Conservation (phyloP, 176 grass and related monocot genomes). For the Lolium multiflorum region DNA sequence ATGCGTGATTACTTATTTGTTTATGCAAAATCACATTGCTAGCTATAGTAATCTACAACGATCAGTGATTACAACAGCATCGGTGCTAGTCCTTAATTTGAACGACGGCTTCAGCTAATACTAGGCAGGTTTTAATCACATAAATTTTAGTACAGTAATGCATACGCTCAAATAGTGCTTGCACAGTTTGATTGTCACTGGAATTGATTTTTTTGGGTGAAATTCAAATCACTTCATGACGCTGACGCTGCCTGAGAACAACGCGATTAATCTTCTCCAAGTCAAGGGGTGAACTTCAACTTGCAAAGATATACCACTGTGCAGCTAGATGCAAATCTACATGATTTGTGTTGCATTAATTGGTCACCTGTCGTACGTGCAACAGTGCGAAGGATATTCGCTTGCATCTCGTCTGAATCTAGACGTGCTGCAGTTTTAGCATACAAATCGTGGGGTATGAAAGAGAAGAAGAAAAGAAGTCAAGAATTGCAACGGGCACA, state of each 20-base stretch:
- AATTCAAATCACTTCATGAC: neutral
- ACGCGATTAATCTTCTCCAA: neutral
- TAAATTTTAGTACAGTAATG: neutral
- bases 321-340: neutral
- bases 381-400: conserved; percentile 19
- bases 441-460: neutral
- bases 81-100: neutral
- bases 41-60: neutral
- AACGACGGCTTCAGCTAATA: neutral
- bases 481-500: neutral
- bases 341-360: too few species aligned
- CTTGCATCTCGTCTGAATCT: conserved; percentile 11
- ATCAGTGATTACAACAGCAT: neutral
- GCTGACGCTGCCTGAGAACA: neutral
- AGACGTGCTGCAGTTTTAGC: neutral
- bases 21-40: neutral
- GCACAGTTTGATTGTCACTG: neutral
- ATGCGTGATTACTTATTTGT: neutral
- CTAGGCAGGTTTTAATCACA: neutral
- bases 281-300: neutral
- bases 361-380: neutral
- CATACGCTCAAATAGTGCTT: neutral
- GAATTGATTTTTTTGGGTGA: neutral
- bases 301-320: neutral
- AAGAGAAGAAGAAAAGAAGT: neutral